Evolutionary conservation across 148 eudicot genomes (phyloP).

Genomic region (Dianthus caryophyllus): DNA sequence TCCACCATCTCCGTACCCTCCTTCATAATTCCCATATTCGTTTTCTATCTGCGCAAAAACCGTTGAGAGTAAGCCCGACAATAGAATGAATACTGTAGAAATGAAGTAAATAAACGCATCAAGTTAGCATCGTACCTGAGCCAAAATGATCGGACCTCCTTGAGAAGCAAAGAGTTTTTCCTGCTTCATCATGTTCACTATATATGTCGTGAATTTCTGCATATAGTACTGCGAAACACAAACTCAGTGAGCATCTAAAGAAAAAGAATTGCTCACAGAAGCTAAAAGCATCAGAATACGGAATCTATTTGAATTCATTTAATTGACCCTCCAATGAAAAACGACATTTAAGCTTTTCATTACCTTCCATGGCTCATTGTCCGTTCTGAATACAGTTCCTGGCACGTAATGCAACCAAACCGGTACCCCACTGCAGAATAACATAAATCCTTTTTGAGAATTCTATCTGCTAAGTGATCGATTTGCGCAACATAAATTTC

Average conservation of each 20-base stretch:
- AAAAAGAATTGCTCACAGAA: neutral
- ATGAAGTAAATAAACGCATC: neutral
- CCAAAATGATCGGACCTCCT: constrained; percentile 99
- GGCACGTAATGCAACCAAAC: constrained; percentile 96
- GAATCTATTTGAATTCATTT: neutral
- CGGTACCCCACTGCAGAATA: constrained; percentile 76
- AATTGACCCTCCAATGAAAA: neutral
- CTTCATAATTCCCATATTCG: constrained; percentile 86
- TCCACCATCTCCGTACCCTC: constrained; percentile 74
- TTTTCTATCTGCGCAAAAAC: constrained; percentile 69
- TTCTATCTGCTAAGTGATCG: neutral
- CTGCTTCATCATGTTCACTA: constrained; percentile 88
- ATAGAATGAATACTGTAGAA: neutral
- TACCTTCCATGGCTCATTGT: constrained; percentile 94
- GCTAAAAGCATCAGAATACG: neutral
- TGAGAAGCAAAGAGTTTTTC: constrained; percentile 94
- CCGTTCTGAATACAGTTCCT: constrained; percentile 87
- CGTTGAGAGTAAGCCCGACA: neutral
- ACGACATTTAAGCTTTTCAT: constrained; percentile 1
- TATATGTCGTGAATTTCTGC: constrained; percentile 81
- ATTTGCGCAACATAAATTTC: neutral
- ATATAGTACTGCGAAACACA: constrained; percentile 62
- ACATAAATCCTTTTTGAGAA: constrained; percentile 4
- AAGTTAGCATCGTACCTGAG: constrained; percentile 56
- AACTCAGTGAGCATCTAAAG: neutral